phyloP scores from a whole-genome alignment of 116 monocot genomes.

The Zostera marina region DNA sequence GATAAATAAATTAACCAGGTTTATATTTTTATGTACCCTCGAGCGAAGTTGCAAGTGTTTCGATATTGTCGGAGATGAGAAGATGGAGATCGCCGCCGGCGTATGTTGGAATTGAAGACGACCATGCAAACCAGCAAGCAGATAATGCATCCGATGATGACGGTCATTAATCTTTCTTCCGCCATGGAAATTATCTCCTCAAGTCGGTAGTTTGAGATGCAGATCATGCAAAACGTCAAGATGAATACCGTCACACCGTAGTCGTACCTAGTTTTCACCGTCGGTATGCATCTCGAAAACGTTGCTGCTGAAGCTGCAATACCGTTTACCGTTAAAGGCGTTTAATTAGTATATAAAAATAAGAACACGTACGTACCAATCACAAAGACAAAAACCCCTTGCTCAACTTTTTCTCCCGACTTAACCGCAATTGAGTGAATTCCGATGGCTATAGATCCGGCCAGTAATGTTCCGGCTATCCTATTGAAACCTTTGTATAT shows the following conservation, averaged over 20 bases:
- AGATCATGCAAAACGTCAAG: constrained; percentile 41
- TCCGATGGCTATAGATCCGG: constrained; percentile 45
- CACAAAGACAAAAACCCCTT: constrained; percentile 41
- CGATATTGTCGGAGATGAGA: constrained; percentile 16
- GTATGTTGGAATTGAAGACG: constrained; percentile 28
- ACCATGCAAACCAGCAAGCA: constrained; percentile 23
- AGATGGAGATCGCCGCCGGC: constrained; percentile 40
- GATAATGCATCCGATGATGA: constrained; percentile 20
- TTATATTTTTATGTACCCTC: constrained; percentile 22
- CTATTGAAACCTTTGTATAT: constrained; percentile 71
- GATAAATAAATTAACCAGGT: constrained; percentile 1
- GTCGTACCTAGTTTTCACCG: constrained; percentile 37
- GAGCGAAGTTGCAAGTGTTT: constrained; percentile 28
- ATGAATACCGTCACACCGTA: constrained; percentile 50
- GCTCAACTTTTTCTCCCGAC: constrained; percentile 36
- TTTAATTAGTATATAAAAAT: too few relatives aligned
- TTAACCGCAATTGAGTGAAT: constrained; percentile 42
- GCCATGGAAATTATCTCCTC: constrained; percentile 25
- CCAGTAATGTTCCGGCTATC: constrained; percentile 30
- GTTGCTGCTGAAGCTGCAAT: constrained; percentile 18
- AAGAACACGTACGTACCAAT: constrained; percentile 16
- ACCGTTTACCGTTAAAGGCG: background rate
- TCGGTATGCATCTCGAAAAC: constrained; percentile 34
- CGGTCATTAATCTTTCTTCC: constrained; percentile 28
- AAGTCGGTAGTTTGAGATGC: constrained; percentile 39